Percentiles rank a stretch among this genome's conserved stretches.
phyloP scores from a whole-genome alignment of 345 rosid genomes.

The Heritiera littoralis region DNA sequence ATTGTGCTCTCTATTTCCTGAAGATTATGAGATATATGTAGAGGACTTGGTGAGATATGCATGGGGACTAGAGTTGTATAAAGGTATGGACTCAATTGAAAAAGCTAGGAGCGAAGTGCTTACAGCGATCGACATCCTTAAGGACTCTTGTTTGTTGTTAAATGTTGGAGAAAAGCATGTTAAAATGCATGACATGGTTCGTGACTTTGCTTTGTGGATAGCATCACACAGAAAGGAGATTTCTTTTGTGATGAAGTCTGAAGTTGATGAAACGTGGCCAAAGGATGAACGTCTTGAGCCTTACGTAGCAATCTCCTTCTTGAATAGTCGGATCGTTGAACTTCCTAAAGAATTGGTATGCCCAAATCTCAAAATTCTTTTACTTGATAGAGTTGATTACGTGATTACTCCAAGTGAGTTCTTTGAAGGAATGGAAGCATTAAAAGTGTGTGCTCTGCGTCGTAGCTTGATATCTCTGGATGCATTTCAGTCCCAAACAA shows the following conservation, averaged over 20 bases:
- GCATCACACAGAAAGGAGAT: neutral
- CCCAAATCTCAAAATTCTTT: no score
- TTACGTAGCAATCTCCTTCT: neutral
- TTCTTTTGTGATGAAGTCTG: no score
- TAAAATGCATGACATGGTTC: neutral
- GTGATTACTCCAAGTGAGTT: no score
- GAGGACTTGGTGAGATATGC: constrained; percentile 6
- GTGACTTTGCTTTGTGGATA: neutral
- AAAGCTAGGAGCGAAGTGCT: neutral
- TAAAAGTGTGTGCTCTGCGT: no score
- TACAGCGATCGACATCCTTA: neutral
- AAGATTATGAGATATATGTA: neutral
- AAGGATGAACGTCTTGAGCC: neutral
- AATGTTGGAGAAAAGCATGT: neutral
- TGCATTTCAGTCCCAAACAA: no score
- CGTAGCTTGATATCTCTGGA: no score
- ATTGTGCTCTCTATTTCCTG: neutral
- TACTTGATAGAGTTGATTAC: no score
- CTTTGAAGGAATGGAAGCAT: no score
- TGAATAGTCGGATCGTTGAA: no score
- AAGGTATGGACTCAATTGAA: neutral
- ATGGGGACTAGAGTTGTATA: neutral
- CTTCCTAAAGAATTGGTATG: no score
- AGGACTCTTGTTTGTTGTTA: neutral
- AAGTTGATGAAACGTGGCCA: no score